Evolutionary conservation across 73 alveolate species (phyloP), one percentile per base, ranked within the genome.

Genomic region (Uronychia setigera): DNA sequence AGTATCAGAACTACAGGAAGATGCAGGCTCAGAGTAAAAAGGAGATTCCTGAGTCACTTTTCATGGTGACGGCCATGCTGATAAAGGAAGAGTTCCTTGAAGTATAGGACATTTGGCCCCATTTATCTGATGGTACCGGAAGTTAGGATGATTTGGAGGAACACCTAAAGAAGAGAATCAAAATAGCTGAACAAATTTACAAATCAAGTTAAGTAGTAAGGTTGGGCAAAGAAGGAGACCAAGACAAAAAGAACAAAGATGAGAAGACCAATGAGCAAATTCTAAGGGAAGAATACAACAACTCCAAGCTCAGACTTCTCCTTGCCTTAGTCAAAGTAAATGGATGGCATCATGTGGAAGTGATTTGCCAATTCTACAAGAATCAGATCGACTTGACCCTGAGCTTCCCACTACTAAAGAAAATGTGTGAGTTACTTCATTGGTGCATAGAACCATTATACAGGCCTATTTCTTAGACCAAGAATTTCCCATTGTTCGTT

Each of bases 321-420:
- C 92, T 78, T 30, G 58, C 77, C n/a, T 82, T 89, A 1, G 92
- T 89, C 67, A 77, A 78, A 59, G 57, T 89, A 0, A 89, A 89
- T 79, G 75, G 67, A 0, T 84, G 92, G 92, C 30, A 78, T 11
- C 60, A 32, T 27, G 92, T 84, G 0, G 95, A 89, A 29, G 81
- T 32, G 31, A 79, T 89, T 26, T 31, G 82, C 1, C 35, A 30
- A 0, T 1, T 79, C 26, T 86, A 86, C 60, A 75, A 86, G n/a
- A 14, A 59, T 31, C 74, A 79, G n/a, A 31, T 86, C 1, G 92
- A 86, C 34, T 31, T 35, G 29, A 86, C 92, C 29, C 32, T 86
- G 19, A 35, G 78, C 74, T 29, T 14, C 1, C 31, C 33, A 25
- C 78, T 80, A 32, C 31, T 86, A 27, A 25, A 46, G 5, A 57